Percentiles rank a stretch among this genome's conserved stretches.
phyloP scores from a whole-genome alignment of 2,329 filamentous ascomycete species.

The Aureobasidium vineae region DNA sequence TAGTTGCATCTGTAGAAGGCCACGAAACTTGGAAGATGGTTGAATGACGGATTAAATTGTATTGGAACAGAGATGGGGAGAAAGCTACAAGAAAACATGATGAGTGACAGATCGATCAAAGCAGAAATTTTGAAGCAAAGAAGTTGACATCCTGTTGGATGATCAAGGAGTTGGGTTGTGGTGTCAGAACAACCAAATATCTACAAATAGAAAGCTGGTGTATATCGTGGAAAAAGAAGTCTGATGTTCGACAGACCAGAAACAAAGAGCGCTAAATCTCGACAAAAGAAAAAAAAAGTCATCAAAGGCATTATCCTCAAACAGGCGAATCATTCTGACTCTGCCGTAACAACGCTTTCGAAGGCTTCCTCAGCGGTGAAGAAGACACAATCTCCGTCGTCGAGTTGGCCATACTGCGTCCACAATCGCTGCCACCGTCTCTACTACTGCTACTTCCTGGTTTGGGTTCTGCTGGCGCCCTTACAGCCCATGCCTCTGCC shows the following conservation, averaged over 20 bases:
- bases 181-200: background rate
- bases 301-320: background rate
- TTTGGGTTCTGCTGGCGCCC: background rate
- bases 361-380: background rate
- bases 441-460: constrained; percentile 3
- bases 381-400: constrained; percentile 8
- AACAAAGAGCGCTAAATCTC: background rate
- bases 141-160: no score
- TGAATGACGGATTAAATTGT: no score
- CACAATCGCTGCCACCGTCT: background rate
- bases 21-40: no score
- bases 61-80: no score
- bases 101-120: no score
- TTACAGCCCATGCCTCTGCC: background rate
- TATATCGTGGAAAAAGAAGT: background rate
- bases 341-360: constrained; percentile 2
- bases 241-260: no score
- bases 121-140: no score
- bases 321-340: constrained; percentile 14
- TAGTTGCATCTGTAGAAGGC: no score
- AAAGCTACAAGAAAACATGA: no score
- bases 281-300: background rate
- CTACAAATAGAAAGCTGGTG: background rate
- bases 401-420: background rate
- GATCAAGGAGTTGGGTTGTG: no score